Conservation (phyloP, 768 basidiomycete species). For the Kwoniella botswanensis region DNA sequence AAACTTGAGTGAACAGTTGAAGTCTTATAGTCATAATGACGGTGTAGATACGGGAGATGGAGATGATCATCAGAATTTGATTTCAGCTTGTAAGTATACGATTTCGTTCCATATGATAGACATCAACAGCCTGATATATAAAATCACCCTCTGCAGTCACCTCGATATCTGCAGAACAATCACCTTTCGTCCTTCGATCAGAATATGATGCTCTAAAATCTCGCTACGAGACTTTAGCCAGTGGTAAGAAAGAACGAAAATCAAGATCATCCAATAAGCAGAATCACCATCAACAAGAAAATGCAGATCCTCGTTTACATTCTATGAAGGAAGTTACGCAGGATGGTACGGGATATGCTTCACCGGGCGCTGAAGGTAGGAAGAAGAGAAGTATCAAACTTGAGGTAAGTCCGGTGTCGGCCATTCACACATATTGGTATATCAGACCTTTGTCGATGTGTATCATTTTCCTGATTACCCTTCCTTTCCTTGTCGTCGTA, state of each 20-base stretch:
- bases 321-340: not conserved
- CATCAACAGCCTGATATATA: no score
- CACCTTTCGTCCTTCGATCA: slow-evolving; percentile 25
- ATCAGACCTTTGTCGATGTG: not conserved
- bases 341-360: not conserved
- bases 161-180: slow-evolving; percentile 6
- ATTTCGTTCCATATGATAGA: not conserved
- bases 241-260: not conserved
- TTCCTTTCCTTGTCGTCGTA: no score
- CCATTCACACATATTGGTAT: not conserved
- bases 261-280: not conserved
- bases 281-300: not conserved
- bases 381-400: slow-evolving; percentile 47
- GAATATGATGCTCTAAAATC: slow-evolving; percentile 45
- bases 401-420: slow-evolving; percentile 32
- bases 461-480: no score
- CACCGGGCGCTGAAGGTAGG: slow-evolving; percentile 9
- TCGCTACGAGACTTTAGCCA: slow-evolving; percentile 32
- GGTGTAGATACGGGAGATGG: not conserved
- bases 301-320: not conserved
- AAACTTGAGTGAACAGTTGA: slow-evolving; percentile 16
- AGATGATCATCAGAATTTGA: not conserved
- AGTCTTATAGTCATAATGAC: not conserved
- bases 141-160: not conserved
- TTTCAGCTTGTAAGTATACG: not conserved